A percentile compares a stretch with the other conserved stretches of the same genome.
Evolutionary conservation across 371 early-diverging fungal species (phyloP).

Genomic region (Mucor circinelloides): DNA sequence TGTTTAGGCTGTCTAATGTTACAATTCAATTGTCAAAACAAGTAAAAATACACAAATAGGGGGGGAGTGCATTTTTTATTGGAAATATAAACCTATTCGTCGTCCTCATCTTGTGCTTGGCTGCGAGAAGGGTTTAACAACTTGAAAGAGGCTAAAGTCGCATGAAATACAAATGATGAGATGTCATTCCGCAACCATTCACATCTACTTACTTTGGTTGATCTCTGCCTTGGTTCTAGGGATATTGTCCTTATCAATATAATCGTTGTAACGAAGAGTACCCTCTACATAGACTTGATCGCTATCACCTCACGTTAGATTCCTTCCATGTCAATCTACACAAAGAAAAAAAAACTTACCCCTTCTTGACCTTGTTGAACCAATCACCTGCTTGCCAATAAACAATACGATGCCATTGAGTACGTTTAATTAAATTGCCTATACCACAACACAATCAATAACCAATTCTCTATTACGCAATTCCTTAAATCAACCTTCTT

Average conservation of each 20-base stretch:
- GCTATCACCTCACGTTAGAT: slow-evolving; percentile 21
- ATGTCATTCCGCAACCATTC: neutral
- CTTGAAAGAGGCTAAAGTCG: slow-evolving; percentile 7
- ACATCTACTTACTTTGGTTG: slow-evolving; percentile 41
- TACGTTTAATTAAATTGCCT: slow-evolving; percentile 61
- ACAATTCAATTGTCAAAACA: slow-evolving; percentile 1
- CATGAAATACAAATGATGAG: neutral
- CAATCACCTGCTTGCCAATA: slow-evolving; percentile 51
- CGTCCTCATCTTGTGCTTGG: slow-evolving; percentile 11
- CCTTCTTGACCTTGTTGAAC: slow-evolving; percentile 57
- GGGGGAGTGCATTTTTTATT: neutral
- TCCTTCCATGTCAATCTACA: neutral
- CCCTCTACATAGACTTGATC: slow-evolving; percentile 69
- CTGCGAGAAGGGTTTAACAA: slow-evolving; percentile 17
- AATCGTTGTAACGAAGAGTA: slow-evolving; percentile 57
- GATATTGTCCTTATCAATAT: slow-evolving; percentile 63
- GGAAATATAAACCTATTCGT: slow-evolving; percentile 1
- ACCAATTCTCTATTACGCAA: neutral
- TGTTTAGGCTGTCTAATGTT: neutral
- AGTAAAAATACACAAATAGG: neutral
- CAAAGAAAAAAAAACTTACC: slow-evolving; percentile 27
- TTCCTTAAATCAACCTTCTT: slow-evolving; percentile 42
- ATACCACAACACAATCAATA: neutral
- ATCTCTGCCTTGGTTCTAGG: slow-evolving; percentile 62
- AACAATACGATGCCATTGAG: slow-evolving; percentile 65